Evolutionary conservation across 768 basidiomycete species (phyloP).

Genomic region (Trametes maxima): DNA sequence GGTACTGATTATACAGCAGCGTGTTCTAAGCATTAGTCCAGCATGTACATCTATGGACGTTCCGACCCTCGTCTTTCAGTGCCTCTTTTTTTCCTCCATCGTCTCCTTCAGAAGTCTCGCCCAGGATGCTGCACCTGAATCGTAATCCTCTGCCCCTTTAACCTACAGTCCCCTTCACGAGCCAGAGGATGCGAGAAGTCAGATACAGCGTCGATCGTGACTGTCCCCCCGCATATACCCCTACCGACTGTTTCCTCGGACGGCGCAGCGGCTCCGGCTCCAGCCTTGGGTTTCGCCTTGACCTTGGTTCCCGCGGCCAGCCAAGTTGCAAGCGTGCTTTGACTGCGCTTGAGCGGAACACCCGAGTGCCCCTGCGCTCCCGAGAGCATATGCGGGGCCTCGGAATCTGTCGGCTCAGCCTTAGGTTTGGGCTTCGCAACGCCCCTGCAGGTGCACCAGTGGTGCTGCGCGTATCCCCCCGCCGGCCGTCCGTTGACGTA

Average conservation of each 20-base stretch:
- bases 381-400: background rate
- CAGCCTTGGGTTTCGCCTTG: background rate
- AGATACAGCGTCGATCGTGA: conserved; percentile 16
- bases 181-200: conserved; percentile 24
- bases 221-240: conserved; percentile 21
- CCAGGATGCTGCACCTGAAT: conserved; percentile 22
- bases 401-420: background rate
- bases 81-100: too few species aligned
- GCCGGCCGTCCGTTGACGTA: background rate
- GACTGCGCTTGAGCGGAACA: conserved; percentile 15
- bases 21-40: too few species aligned
- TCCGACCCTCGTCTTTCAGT: too few species aligned
- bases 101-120: background rate
- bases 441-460: conserved; percentile 7
- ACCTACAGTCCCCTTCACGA: background rate
- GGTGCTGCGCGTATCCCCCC: background rate
- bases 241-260: background rate
- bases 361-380: background rate
- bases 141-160: conserved; percentile 24
- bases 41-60: too few species aligned
- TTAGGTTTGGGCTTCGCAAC: background rate
- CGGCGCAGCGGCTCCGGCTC: background rate
- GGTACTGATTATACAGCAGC: too few species aligned
- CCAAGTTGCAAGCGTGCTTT: conserved; percentile 19
- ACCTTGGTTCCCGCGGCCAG: conserved; percentile 3